Evolutionary conservation across 1,284 basidiomycete species (phyloP), one percentile per base, ranked within the genome.

Genomic region (Cutaneotrichosporon dermatis): DNA sequence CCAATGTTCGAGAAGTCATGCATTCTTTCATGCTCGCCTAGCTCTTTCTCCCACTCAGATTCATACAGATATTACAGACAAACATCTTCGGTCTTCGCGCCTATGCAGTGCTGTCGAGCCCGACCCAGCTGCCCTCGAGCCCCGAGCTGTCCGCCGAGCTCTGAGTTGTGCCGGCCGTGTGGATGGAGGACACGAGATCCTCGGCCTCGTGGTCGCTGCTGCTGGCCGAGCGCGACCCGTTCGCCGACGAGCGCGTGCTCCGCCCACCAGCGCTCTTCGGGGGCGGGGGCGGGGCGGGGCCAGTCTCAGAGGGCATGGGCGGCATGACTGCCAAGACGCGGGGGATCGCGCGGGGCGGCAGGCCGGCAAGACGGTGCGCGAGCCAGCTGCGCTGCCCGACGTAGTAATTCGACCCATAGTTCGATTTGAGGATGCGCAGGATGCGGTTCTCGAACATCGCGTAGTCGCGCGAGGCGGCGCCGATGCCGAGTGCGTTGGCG

Each of bases 91-190:
- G 25, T 25, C 25, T 25, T 25, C 25, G 44, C 25, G 6, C 8
- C 44, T 46, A 46, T 46, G 44, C 44, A 46, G 10, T 16, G n/a
- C 6, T n/a, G 44, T 46, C 44, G 44, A 46, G 44, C 7, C 44
- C 72, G 13, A 75, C 70, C 73, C 73, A 75, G 57, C 69, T 71
- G 12, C 69, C 71, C 34, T 71, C 73, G 44, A 75, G 58, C 2
- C 73, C 73, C 11, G 56, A 62, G 49, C 58, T 65, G 51, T 58
- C 59, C 6, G 63, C 63, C 43, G 59, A 62, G 53, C 56, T 57
- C 55, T 57, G 54, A 46, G 61, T 69, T 2, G 69, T 69, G 25
- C 65, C 69, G 6, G 59, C 52, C 0, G 73, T 73, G 61, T 75
- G 73, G 35, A 74, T 66, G 34, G 72, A 74, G 57, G 67, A 70